Evolutionary conservation across 495 filamentous ascomycete genomes (phyloP), one percentile per base, ranked within the genome.

Genomic region (Hypoxylon lienhwacheense): DNA sequence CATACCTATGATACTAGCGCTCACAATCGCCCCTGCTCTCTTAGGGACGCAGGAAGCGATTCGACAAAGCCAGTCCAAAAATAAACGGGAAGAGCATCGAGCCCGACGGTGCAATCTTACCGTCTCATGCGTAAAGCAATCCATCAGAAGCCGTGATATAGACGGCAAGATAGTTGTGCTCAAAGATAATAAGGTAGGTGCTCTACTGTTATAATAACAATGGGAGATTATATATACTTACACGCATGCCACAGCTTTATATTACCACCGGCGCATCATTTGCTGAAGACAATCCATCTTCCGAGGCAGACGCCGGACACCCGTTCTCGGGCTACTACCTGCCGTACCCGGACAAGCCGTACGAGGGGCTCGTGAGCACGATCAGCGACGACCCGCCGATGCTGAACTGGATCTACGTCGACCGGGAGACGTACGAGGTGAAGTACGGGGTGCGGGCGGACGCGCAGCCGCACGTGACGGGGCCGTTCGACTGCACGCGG

Each of bases 351-450:
- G 71, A 69, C 16, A 75, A 80, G 17, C 66, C 70, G 37, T 67
- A 75, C 34, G 80, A 77, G 41, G 81, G 80, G n/a, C 65, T 83
- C 32, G 81, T 85, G 39, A 81, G 79, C 49, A 77, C 77, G 15
- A 79, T 83, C 43, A 66, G 70, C 5, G 80, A 82, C 50, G 77
- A 81, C 47, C 80, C 81, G 1, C 82, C 82, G 3, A 74, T 79
- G 70, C 68, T 85, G 14, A 84, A 84, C 69, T 85, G 82, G 82
- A 78, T 85, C 8, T 85, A 81, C 42, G 73, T 83, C 47, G 80
- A 83, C 70, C 72, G 75, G 53, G 74, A 79, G 51, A 82, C 71
- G 5, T 70, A 75, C 53, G 73, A 81, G 66, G 67, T 84, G 12
- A 77, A 78, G 47, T 80, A 83, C 48, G 81, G 80, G 0, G 66